Evolutionary conservation across 805 yeast species (phyloP), one percentile per base, ranked within the genome.

Genomic region (Wickerhamiella bombiphila): DNA sequence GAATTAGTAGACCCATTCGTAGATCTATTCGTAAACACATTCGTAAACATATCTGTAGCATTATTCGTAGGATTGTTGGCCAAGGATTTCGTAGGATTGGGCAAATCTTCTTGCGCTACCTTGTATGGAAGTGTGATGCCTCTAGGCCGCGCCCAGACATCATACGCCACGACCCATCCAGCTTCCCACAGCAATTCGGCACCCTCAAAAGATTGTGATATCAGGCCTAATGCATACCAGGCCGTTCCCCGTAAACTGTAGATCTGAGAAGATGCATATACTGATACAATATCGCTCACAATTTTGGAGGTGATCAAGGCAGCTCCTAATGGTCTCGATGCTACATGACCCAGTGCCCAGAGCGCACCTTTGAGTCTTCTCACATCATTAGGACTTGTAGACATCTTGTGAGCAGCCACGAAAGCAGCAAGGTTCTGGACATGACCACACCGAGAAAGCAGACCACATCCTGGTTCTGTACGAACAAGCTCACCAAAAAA

Each of bases 311-410:
- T 16, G 58, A 63, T 48, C 31, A 76, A 58, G 14, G 66, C 61
- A 14, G 79, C 73, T 0, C 96, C 96, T 36, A 67, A 59, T 7
- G 69, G 68, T 1, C 83, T 70, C 1, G 85, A 70, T 2, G 86
- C 86, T 22, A 86, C 73, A 49, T 76, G 75, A 0, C 95, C 96
- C 24, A 82, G 64, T 1, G 93, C 76, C 96, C 96, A 88, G 25
- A 88, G 49, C 24, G 78, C 71, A 8, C 86, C 80, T 51, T 81
- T 82, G 19, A 88, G 55, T 43, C 66, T 67, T 6, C 61, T 24
- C 2, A 46, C 22, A 13, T 24, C 26, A 13, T 24, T 24, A 4
- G 59, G 60, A 16, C 59, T 65, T 5, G 52, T 28, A 8, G 37
- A 32, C 13, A 44, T 48, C 3, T 37, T 40, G 5, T 44, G 48